Conservation (phyloP, 495 filamentous ascomycete genomes). For the Hyphodiscus hymeniophilus region DNA sequence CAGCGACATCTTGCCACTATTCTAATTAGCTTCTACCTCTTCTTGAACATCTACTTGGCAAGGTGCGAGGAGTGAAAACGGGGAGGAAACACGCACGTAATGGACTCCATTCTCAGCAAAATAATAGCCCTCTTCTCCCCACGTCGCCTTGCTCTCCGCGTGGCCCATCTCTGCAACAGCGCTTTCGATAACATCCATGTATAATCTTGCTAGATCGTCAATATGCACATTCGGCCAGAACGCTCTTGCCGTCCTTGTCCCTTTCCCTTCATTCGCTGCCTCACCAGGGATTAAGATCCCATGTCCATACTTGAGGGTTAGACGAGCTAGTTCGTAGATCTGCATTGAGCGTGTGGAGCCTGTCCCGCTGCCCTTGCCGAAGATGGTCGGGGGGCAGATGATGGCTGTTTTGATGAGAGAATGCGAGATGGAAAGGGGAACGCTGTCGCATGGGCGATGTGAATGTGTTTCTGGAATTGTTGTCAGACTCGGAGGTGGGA, state of each 20-base stretch:
- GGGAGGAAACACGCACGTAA: constrained; percentile 27
- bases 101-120: constrained; percentile 57
- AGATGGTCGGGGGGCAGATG: constrained; percentile 72
- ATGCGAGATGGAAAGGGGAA: constrained; percentile 28
- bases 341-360: constrained; percentile 61
- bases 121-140: constrained; percentile 68
- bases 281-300: too few species aligned
- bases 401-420: constrained; percentile 57
- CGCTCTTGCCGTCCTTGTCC: constrained; percentile 54
- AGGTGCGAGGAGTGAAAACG: too few species aligned
- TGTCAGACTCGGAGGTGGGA: too few species aligned
- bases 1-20: constrained; percentile 57
- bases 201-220: constrained; percentile 59
- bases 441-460: constrained; percentile 39
- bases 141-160: constrained; percentile 46
- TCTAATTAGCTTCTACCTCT: too few species aligned
- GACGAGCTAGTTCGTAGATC: constrained; percentile 46
- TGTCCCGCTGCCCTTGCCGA: constrained; percentile 63
- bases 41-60: too few species aligned
- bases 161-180: constrained; percentile 40
- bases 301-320: constrained; percentile 46
- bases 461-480: constrained; percentile 26
- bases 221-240: constrained; percentile 71
- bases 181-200: constrained; percentile 56
- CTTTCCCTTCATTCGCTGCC: constrained; percentile 46